phyloP scores from a whole-genome alignment of 352 stramenopile genomes.

The Albugo candida region DNA sequence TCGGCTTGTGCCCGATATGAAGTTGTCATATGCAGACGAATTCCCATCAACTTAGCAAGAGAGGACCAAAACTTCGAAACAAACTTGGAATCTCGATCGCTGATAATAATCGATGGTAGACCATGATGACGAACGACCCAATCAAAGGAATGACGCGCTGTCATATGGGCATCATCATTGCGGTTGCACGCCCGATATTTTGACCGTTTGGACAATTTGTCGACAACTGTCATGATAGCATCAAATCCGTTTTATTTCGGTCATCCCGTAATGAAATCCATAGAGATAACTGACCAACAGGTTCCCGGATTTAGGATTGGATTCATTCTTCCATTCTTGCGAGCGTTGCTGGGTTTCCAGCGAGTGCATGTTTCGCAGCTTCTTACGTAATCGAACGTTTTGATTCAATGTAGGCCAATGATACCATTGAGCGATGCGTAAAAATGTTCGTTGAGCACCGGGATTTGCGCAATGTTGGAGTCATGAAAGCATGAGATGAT shows the following conservation, averaged over 20 bases:
- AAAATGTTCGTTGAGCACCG: neutral
- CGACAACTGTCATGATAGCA: neutral
- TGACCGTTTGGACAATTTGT: slow-evolving; percentile 1
- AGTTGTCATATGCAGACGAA: slow-evolving; percentile 2
- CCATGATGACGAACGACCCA: neutral
- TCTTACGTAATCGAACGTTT: slow-evolving; percentile 1
- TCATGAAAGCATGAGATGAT: slow-evolving; percentile 4
- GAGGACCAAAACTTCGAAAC: slow-evolving; percentile 3
- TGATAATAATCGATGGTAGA: slow-evolving; percentile 3
- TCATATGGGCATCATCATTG: neutral
- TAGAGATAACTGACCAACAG: neutral
- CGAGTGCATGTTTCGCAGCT: slow-evolving; percentile 3
- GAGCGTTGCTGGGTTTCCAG: neutral
- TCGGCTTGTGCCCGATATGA: slow-evolving; percentile 3
- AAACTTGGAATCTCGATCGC: slow-evolving; percentile 7
- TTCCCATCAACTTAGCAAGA: slow-evolving; percentile 4
- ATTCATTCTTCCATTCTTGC: slow-evolving; percentile 7
- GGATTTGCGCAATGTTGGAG: slow-evolving; percentile 1
- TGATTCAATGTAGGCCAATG: slow-evolving; percentile 5
- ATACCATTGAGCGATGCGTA: slow-evolving; percentile 4
- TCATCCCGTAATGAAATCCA: neutral
- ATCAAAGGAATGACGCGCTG: neutral
- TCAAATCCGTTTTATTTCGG: neutral
- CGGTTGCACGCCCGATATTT: neutral
- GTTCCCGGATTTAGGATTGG: neutral